These are phyloP conservation scores for Fusarium buharicum DNA, from an alignment of 2,329 filamentous ascomycete species.

Conservation along the genomic window DNA sequence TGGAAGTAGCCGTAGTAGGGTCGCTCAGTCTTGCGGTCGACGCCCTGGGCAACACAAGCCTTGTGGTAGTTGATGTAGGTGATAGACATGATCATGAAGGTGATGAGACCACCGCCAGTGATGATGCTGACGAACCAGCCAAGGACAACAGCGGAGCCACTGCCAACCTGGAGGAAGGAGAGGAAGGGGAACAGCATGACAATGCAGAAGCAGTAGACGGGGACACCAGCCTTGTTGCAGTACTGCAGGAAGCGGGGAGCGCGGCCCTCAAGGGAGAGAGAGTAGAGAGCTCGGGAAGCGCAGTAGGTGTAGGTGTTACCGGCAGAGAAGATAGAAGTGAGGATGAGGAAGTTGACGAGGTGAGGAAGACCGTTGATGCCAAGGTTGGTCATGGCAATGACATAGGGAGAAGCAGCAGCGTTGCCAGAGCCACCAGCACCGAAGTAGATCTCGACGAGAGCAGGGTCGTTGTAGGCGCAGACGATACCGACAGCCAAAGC, in stretches of 20 bases:
- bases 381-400: slow-evolving; percentile 60
- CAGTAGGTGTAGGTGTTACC: slow-evolving; percentile 56
- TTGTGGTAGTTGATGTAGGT: slow-evolving; percentile 60
- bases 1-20: slow-evolving; percentile 63
- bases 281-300: slow-evolving; percentile 60
- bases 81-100: slow-evolving; percentile 65
- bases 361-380: slow-evolving; percentile 63
- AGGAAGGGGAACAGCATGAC: slow-evolving; percentile 63
- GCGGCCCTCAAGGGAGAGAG: slow-evolving; percentile 60
- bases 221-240: slow-evolving; percentile 69
- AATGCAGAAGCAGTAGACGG: slow-evolving; percentile 64
- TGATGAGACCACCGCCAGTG: slow-evolving; percentile 67
- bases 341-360: slow-evolving; percentile 64
- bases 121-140: slow-evolving; percentile 65
- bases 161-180: slow-evolving; percentile 61
- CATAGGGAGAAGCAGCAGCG: slow-evolving; percentile 60
- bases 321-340: slow-evolving; percentile 50
- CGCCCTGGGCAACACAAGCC: slow-evolving; percentile 62
- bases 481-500: slow-evolving; percentile 71
- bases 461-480: slow-evolving; percentile 64
- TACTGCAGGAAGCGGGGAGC: slow-evolving; percentile 63
- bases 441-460: slow-evolving; percentile 63
- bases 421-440: slow-evolving; percentile 49
- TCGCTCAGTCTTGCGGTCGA: slow-evolving; percentile 62
- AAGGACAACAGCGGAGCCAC: slow-evolving; percentile 59